Conservation (phyloP, 2,329 filamentous ascomycete genomes). For the Mollisiaceae sp. region DNA sequence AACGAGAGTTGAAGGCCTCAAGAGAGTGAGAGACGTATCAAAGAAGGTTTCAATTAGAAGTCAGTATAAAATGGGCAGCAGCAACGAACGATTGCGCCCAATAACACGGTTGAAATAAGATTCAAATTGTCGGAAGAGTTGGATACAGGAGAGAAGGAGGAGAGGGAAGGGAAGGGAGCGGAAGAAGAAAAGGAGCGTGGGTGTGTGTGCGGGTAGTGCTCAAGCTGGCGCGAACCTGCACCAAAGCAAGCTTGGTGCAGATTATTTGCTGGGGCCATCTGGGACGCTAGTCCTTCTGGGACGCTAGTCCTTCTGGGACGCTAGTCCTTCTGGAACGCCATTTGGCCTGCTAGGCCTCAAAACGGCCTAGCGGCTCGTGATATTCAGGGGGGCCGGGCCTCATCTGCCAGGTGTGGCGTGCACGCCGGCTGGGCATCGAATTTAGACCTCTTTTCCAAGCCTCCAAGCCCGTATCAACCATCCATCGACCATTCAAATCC, state of each 20-base stretch:
- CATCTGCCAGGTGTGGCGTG: neutral
- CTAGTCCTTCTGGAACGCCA: neutral
- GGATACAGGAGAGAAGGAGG: neutral
- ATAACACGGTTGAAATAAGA: conserved; percentile 6
- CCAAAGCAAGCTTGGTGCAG: neutral
- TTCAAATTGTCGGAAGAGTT: neutral
- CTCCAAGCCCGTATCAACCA: neutral
- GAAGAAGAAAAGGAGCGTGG: conserved; percentile 7
- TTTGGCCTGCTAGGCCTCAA: neutral
- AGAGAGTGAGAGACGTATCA: conserved; percentile 32
- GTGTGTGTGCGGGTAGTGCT: neutral
- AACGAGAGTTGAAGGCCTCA: conserved; percentile 29
- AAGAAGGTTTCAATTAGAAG: conserved; percentile 27
- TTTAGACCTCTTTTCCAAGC: neutral
- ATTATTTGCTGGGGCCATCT: neutral
- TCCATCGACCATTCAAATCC: neutral
- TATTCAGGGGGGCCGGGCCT: conserved; percentile 7
- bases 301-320: neutral
- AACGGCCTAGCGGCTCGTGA: neutral
- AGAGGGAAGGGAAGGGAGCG: neutral
- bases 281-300: neutral
- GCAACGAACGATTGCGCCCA: conserved; percentile 29
- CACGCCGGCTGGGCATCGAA: neutral
- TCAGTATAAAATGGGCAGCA: conserved; percentile 22
- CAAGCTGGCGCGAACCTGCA: conserved; percentile 3